phyloP scores from a whole-genome alignment of 2,329 filamentous ascomycete genomes.

The Rutstroemia sp. region DNA sequence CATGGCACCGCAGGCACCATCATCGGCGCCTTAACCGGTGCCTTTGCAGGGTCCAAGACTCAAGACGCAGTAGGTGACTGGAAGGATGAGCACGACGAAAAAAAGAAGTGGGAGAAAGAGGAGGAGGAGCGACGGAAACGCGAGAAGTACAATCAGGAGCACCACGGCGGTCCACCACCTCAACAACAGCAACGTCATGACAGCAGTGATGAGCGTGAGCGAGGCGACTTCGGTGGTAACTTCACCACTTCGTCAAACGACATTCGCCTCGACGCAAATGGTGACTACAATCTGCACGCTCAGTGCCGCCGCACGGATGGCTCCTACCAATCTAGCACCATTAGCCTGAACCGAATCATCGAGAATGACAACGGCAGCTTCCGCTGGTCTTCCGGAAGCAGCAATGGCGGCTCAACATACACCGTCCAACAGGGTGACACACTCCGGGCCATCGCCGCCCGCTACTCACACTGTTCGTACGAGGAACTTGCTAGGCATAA shows the following conservation, averaged over 20 bases:
- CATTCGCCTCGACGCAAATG: background rate
- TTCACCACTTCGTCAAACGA: background rate
- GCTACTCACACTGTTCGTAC: background rate
- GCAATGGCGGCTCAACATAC: background rate
- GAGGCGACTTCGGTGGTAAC: background rate
- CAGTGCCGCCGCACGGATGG: background rate
- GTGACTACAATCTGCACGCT: background rate
- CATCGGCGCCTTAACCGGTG: background rate
- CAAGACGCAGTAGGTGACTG: background rate
- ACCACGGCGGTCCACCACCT: background rate
- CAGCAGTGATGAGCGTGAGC: background rate
- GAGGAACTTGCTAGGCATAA: background rate
- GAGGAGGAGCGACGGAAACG: background rate
- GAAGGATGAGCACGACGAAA: background rate
- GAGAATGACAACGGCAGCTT: background rate
- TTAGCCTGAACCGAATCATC: background rate
- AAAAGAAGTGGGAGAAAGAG: background rate
- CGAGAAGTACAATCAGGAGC: background rate
- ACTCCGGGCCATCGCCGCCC: background rate
- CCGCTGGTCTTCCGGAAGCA: background rate
- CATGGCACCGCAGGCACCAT: background rate
- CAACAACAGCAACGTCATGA: background rate
- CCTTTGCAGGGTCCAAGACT: background rate
- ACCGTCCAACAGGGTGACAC: background rate
- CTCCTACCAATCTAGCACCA: background rate